These are phyloP conservation scores for Ophiobolus disseminans DNA, from an alignment of 2,329 filamentous ascomycete genomes.

Conservation along the genomic window DNA sequence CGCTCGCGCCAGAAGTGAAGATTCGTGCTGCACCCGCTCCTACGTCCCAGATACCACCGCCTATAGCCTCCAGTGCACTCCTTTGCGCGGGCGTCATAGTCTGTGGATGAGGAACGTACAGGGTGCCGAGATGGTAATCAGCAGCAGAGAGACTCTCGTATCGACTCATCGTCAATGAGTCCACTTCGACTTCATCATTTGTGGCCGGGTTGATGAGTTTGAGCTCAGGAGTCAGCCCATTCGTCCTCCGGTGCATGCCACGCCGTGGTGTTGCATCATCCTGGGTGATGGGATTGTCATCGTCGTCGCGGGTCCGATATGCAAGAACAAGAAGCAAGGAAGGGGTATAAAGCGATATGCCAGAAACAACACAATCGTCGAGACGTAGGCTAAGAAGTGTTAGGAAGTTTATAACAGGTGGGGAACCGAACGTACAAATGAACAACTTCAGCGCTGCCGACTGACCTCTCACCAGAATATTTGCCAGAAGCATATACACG, in stretches of 20 bases:
- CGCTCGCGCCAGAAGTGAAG: slow-evolving; percentile 85
- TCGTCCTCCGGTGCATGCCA: slow-evolving; percentile 74
- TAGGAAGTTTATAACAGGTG: slow-evolving; percentile 35
- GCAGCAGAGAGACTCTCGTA: slow-evolving; percentile 85
- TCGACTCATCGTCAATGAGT: slow-evolving; percentile 83
- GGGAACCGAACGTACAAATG: slow-evolving; percentile 72
- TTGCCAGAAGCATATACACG: slow-evolving; percentile 80
- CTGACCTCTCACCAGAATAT: slow-evolving; percentile 71
- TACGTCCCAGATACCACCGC: slow-evolving; percentile 84
- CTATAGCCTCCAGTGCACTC: slow-evolving; percentile 78
- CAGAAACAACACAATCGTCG: slow-evolving; percentile 95
- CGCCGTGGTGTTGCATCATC: slow-evolving; percentile 66
- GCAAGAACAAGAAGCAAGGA: slow-evolving; percentile 89
- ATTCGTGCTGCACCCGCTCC: slow-evolving; percentile 86
- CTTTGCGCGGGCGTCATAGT: slow-evolving; percentile 68
- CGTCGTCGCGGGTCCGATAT: slow-evolving; percentile 78
- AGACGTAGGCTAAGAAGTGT: slow-evolving; percentile 72
- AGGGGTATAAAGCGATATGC: slow-evolving; percentile 94
- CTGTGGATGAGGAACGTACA: slow-evolving; percentile 76
- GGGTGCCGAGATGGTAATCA: slow-evolving; percentile 87
- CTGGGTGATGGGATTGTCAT: slow-evolving; percentile 65
- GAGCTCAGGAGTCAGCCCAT: slow-evolving; percentile 85
- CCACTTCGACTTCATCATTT: slow-evolving; percentile 82
- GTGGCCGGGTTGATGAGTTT: slow-evolving; percentile 88
- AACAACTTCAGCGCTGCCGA: slow-evolving; percentile 85